Evolutionary conservation across 495 filamentous ascomycete genomes (phyloP), one percentile per base, ranked within the genome.

Genomic region (Thermothielavioides terrestris): DNA sequence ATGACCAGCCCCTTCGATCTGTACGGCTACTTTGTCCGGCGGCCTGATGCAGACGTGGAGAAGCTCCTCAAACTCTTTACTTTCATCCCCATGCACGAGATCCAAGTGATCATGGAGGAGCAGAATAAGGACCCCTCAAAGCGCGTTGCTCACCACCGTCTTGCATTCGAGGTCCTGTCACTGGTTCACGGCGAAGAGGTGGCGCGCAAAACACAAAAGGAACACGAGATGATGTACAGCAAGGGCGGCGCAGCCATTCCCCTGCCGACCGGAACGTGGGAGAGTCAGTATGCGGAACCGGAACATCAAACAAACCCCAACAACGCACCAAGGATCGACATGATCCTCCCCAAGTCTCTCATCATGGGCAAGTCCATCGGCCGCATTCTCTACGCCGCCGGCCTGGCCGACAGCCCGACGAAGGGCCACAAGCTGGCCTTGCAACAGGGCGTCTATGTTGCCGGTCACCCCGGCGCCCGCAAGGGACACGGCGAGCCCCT

Each of bases 61-160:
- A 76, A 74, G 4, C 85, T 94, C 45, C 75, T 99, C 20, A 89
- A 87, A 59, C 78, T 94, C 27, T 91, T 99, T 61, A 97, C 94
- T 0, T 95, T 99, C 61, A 61, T 95, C 23, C 85, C 89, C 1
- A 46, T 84, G 3, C 60, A 73, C 3, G 62, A 78, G 20, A 89
- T 97, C 34, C 64, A 75, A 1, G 50, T 63, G 6, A 62, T 84
- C 20, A 85, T 95, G 76, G 65, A 69, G 20, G 60, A 83, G 50
- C 89, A 96, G 49, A 68, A 63, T 15, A 12, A 69, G 12, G 76
- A 86, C 34, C 84, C 87, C 0, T 77, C 78, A 0, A 78, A 81
- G 60, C 78, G 92, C 2, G 65, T 77, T 43, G 89, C 90, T 11
- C 91, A 97, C 53, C 88, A 92, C 60, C 58, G 70, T 1, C 77